Evolutionary conservation across 345 rosid species (phyloP).

Genomic region (Bruguiera sexangula): DNA sequence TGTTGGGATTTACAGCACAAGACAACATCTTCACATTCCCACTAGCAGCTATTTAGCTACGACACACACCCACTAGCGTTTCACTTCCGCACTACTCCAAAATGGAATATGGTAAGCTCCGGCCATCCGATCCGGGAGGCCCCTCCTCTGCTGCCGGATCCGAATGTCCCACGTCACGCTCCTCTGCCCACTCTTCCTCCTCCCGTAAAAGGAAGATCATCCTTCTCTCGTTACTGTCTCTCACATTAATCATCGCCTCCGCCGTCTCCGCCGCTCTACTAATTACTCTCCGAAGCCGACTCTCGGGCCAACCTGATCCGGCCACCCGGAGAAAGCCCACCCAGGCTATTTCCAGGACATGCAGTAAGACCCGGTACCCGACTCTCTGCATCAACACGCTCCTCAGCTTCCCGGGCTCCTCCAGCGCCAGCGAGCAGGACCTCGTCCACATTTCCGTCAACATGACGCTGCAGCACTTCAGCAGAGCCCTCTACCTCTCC

Average conservation of each 20-base stretch:
- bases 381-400: slow-evolving; percentile 65
- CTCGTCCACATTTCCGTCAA: slow-evolving; percentile 91
- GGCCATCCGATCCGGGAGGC: slow-evolving; percentile 17
- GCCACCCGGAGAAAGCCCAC: slow-evolving; percentile 50
- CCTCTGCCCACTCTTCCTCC: slow-evolving; percentile 4
- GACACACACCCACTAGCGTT: too few relatives aligned
- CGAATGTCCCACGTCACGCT: neutral
- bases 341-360: slow-evolving; percentile 62
- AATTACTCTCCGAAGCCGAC: slow-evolving; percentile 31
- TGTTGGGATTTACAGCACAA: too few relatives aligned
- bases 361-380: slow-evolving; percentile 64
- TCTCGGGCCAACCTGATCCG: slow-evolving; percentile 5
- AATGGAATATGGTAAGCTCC: slow-evolving; percentile 28
- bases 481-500: slow-evolving; percentile 64
- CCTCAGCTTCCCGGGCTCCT: slow-evolving; percentile 61
- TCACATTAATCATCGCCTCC: slow-evolving; percentile 53
- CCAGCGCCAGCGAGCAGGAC: slow-evolving; percentile 54
- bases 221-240: slow-evolving; percentile 41
- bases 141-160: neutral
- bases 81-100: neutral
- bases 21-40: too few relatives aligned
- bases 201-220: slow-evolving; percentile 37
- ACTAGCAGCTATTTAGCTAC: too few relatives aligned
- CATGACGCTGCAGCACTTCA: slow-evolving; percentile 82
- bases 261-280: slow-evolving; percentile 47